phyloP scores from a whole-genome alignment of 352 stramenopile genomes.

The Pythium dissotocum region DNA sequence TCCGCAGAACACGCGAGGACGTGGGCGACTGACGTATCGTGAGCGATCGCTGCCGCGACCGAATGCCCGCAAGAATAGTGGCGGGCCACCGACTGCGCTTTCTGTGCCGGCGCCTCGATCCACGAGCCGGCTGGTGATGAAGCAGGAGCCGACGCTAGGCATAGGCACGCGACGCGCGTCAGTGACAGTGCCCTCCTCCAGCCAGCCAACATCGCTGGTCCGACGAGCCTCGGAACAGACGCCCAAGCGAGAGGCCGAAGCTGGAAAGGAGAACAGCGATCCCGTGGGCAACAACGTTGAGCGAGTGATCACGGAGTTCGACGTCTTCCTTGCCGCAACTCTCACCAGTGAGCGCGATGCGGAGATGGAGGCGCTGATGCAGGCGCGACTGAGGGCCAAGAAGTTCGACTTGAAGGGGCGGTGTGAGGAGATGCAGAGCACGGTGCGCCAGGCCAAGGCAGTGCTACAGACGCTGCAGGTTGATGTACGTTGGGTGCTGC shows the following conservation, averaged over 20 bases:
- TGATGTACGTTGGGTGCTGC: slow-evolving; percentile 13
- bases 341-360: slow-evolving; percentile 39
- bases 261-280: slow-evolving; percentile 26
- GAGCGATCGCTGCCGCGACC: slow-evolving; percentile 26
- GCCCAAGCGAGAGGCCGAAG: slow-evolving; percentile 4
- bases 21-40: slow-evolving; percentile 17
- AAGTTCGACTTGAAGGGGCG: slow-evolving; percentile 66
- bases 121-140: slow-evolving; percentile 19
- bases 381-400: slow-evolving; percentile 59
- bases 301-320: background rate
- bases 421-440: slow-evolving; percentile 55
- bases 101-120: slow-evolving; percentile 14
- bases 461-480: slow-evolving; percentile 42
- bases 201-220: slow-evolving; percentile 1
- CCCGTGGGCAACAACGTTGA: background rate
- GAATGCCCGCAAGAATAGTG: slow-evolving; percentile 21
- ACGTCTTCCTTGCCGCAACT: background rate
- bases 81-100: background rate
- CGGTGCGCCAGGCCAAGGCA: slow-evolving; percentile 60
- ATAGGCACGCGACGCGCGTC: slow-evolving; percentile 19
- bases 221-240: slow-evolving; percentile 3
- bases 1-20: slow-evolving; percentile 12
- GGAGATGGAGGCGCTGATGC: slow-evolving; percentile 53
- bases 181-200: slow-evolving; percentile 10
- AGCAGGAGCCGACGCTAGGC: slow-evolving; percentile 14